Evolutionary conservation across 345 rosid species (phyloP), one percentile per base, ranked within the genome.

Genomic region (Durio zibethinus): DNA sequence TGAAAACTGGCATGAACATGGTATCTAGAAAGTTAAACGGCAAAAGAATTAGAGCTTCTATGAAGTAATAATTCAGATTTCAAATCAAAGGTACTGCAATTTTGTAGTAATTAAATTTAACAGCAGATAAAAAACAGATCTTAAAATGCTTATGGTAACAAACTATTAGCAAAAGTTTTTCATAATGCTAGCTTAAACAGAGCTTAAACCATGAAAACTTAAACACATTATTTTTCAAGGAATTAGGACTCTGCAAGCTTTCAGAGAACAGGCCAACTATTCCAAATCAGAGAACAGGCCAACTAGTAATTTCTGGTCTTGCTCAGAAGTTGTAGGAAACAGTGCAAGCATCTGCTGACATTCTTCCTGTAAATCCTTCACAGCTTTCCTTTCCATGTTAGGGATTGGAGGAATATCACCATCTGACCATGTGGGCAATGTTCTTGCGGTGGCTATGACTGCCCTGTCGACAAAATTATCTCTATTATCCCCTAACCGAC

Each of bases 371-470:
- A 93, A 77, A 77, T 83, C 96, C 87, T 87, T 95, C 60, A 76
- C 97, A 21, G 96, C 96, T 89, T 85, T 95, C 77, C 84, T 89
- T 81, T 93, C 97, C 12, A 73, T 54, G 66, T 91, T 93, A n/a
- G 97, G 98, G 64, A 93, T 77, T 2, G 89, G 87, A 68, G 99
- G 98, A 38, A 89, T 80, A 80, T 91, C 99, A 68, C 90, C 84
- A 63, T 93, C 96, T 75, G 98, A 90, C 97, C 97, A 95, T 74
- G 89, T 87, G 2, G 99, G 97, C 72, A 95, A 79, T 12, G 94
- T 87, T 84, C 99, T 88, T 72, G 98, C 97, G 48, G 97, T 94
- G 40, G 98, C 99, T 76, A 92, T 79, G 70, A 95, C 90, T 1
- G 96, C 92, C 85, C 99, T 97, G 71, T 93, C 96, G 27, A 93